Conservation (phyloP, 257 asterid genomes). For the Scutellaria galericulata region DNA sequence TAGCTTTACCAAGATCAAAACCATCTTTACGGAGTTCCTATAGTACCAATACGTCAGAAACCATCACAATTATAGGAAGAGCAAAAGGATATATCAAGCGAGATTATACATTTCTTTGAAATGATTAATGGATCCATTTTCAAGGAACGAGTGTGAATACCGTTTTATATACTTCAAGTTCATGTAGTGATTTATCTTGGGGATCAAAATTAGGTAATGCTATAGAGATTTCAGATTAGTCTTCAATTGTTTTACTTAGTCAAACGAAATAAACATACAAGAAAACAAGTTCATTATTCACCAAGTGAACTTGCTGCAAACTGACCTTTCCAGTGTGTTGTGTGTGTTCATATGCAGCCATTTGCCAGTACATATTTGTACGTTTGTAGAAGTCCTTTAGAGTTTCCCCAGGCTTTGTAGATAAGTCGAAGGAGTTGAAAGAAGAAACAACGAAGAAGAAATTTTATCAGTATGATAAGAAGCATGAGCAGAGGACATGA, state of each 20-base stretch:
- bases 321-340: constrained; percentile 99
- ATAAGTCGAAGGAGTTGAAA: neutral
- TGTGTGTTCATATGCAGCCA: constrained; percentile 99
- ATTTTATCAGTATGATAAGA: neutral
- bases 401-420: constrained; percentile 83
- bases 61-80: neutral
- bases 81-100: neutral
- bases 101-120: neutral
- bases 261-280: constrained; percentile 1
- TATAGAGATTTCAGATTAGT: neutral
- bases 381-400: constrained; percentile 92
- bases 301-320: neutral
- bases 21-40: constrained; percentile 99
- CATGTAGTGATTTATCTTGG: neutral
- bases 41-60: constrained; percentile 13
- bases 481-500: neutral
- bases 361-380: constrained; percentile 97
- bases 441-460: too few relatives aligned
- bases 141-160: neutral
- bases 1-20: constrained; percentile 86
- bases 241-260: neutral
- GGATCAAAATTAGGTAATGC: neutral
- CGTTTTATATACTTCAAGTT: neutral
- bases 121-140: neutral
- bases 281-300: too few relatives aligned